Conservation (phyloP, 345 rosid genomes). For the Firmiana major region DNA sequence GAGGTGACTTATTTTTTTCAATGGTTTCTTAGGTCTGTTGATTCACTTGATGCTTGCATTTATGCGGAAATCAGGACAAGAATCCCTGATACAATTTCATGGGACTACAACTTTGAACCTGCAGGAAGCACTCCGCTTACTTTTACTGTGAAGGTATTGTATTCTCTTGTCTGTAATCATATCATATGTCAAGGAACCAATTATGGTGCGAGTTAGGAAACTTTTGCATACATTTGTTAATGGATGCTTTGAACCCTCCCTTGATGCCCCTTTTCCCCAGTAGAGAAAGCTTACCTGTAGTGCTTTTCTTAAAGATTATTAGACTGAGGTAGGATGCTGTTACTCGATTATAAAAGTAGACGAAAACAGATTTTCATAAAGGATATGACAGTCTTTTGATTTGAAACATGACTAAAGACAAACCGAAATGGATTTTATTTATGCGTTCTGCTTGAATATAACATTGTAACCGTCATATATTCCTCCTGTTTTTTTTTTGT, state of each 20-base stretch:
- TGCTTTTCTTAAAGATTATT: background rate
- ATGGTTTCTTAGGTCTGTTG: slow-evolving; percentile 54
- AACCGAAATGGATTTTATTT: background rate
- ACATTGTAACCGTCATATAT: background rate
- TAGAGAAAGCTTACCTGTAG: background rate
- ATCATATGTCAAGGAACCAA: background rate
- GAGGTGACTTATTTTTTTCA: background rate
- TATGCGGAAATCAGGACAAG: slow-evolving; percentile 89
- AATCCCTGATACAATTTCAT: slow-evolving; percentile 67
- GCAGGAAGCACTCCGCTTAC: slow-evolving; percentile 69
- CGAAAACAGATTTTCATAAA: background rate
- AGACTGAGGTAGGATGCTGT: background rate
- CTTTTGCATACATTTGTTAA: background rate
- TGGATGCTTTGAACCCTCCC: background rate
- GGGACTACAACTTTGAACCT: slow-evolving; percentile 89
- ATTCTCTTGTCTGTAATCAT: background rate
- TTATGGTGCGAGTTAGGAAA: background rate
- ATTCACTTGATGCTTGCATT: slow-evolving; percentile 65
- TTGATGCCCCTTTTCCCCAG: too few species aligned
- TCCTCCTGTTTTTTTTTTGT: background rate
- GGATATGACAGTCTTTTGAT: background rate
- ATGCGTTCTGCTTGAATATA: background rate
- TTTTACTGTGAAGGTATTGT: slow-evolving; percentile 79
- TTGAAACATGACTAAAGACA: background rate
- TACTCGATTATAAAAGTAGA: background rate